These are phyloP conservation scores for Pisolithus tinctorius DNA, from an alignment of 768 basidiomycete species.

Conservation along the genomic window DNA sequence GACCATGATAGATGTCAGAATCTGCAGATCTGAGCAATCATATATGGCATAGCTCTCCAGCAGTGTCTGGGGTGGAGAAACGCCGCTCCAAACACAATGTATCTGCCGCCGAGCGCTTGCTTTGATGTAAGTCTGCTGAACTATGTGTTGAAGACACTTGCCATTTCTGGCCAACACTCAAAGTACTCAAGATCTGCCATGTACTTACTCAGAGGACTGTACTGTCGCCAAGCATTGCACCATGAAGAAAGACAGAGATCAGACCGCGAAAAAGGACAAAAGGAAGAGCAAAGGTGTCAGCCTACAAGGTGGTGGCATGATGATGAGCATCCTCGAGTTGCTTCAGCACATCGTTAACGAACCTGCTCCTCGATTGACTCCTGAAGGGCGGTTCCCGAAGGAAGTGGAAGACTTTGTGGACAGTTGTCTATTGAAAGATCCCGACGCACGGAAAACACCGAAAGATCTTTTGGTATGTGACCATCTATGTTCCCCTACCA, in stretches of 20 bases:
- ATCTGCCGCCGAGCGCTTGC: no score
- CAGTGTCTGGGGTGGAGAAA: no score
- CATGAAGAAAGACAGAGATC: slow-evolving; percentile 34
- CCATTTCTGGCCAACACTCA: no score
- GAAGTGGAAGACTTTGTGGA: slow-evolving; percentile 84
- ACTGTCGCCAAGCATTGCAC: slow-evolving; percentile 4
- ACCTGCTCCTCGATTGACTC: slow-evolving; percentile 83
- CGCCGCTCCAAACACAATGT: no score
- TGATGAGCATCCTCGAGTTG: slow-evolving; percentile 96
- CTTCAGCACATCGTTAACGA: slow-evolving; percentile 99
- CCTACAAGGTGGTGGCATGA: slow-evolving; percentile 91
- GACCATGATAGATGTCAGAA: no score
- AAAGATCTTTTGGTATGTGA: slow-evolving; percentile 70
- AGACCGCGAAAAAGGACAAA: slow-evolving; percentile 65
- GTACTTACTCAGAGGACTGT: no score
- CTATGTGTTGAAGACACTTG: no score
- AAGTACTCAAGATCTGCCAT: no score
- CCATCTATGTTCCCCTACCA: background rate
- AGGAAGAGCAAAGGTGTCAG: slow-evolving; percentile 89
- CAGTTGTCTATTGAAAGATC: slow-evolving; percentile 87
- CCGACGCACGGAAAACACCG: slow-evolving; percentile 73
- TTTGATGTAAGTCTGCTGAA: no score
- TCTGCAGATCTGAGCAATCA: no score
- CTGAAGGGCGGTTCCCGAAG: slow-evolving; percentile 63
- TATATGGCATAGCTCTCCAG: no score